phyloP scores from a whole-genome alignment of 2,329 filamentous ascomycete genomes.

The Talaromyces sp. region DNA sequence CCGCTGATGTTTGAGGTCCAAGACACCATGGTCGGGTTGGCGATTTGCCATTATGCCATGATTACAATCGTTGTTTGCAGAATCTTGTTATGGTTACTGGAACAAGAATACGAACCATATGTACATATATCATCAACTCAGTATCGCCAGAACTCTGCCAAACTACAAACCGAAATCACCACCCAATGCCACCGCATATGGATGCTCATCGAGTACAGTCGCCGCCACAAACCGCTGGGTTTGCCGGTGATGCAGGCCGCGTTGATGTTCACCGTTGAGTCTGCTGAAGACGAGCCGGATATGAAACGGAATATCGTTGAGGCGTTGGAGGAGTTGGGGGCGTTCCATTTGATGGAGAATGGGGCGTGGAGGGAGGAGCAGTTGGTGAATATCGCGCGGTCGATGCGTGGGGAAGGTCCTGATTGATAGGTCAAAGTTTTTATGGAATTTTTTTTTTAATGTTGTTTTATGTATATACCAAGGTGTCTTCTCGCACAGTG shows the following conservation, averaged over 20 bases:
- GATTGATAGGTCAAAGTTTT: neutral
- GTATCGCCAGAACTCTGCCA: neutral
- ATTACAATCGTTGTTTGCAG: neutral
- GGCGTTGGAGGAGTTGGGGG: neutral
- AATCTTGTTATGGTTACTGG: neutral
- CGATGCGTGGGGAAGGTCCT: neutral
- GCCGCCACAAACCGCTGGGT: neutral
- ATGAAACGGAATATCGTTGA: neutral
- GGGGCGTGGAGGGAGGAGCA: neutral
- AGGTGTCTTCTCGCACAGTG: neutral
- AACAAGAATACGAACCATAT: no score
- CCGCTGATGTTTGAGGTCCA: neutral
- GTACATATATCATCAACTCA: no score
- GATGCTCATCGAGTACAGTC: neutral
- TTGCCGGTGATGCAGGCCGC: neutral
- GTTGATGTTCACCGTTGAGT: neutral
- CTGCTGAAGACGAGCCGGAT: neutral
- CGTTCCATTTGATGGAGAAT: neutral
- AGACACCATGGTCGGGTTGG: neutral
- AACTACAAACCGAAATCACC: neutral
- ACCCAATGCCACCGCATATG: neutral
- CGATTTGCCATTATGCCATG: neutral
- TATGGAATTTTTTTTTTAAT: neutral
- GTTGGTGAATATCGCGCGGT: neutral
- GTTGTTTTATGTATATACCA: neutral